Conservation (phyloP, 495 filamentous ascomycete genomes). For the Penicillium waksmanii region DNA sequence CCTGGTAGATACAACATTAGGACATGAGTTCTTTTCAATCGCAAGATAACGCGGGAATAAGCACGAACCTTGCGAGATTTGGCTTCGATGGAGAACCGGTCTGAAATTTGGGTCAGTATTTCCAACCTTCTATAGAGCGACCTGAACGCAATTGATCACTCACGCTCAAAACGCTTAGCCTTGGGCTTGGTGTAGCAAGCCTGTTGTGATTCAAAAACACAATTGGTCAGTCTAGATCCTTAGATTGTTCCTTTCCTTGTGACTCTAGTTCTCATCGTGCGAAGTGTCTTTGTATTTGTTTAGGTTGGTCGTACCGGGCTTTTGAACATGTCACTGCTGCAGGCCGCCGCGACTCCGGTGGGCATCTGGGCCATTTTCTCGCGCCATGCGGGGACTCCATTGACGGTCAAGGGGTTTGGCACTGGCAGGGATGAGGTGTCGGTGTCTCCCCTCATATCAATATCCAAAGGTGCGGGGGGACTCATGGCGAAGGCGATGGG, state of each 20-base stretch:
- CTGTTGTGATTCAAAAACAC: constrained; percentile 24
- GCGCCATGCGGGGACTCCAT: constrained; percentile 69
- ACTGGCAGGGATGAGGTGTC: constrained; percentile 44
- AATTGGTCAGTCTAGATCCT: constrained; percentile 7
- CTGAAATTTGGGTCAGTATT: constrained; percentile 19
- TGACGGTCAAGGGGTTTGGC: constrained; percentile 69
- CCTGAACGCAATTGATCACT: constrained; percentile 37
- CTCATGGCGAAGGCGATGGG: constrained; percentile 33
- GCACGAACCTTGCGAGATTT: constrained; percentile 43
- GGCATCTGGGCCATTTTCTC: constrained; percentile 67
- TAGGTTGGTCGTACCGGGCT: constrained; percentile 52
- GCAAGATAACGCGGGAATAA: no score
- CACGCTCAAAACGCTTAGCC: constrained; percentile 85
- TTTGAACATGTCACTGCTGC: constrained; percentile 86
- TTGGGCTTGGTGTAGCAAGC: constrained; percentile 68
- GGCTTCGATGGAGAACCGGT: constrained; percentile 43
- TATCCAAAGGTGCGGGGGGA: constrained; percentile 46
- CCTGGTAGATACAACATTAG: constrained; percentile 26
- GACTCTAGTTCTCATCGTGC: not conserved
- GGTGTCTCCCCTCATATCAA: constrained; percentile 40
- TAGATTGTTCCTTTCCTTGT: not conserved
- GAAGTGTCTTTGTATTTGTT: not conserved
- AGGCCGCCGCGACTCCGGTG: constrained; percentile 75
- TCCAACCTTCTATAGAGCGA: not conserved
- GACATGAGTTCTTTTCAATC: not conserved